phyloP scores from a whole-genome alignment of 768 basidiomycete species.

The Phanerodontia chrysosporium region DNA sequence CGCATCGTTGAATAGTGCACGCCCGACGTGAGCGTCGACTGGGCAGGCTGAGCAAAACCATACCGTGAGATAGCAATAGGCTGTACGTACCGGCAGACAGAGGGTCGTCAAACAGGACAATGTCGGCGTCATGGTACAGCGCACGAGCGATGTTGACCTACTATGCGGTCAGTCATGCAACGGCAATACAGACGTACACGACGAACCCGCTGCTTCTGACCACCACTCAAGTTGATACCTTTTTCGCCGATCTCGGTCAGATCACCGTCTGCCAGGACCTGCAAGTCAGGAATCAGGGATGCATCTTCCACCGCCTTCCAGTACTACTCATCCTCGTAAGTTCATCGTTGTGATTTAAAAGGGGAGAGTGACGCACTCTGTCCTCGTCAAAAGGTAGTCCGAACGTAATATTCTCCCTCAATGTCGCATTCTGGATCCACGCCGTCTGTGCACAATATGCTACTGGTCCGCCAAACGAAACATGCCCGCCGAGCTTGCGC shows the following conservation, averaged over 20 bases:
- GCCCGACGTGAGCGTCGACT: conserved; percentile 77
- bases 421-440: conserved; percentile 70
- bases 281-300: conserved; percentile 58
- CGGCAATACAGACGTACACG: not conserved
- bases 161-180: not conserved
- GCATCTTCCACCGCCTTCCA: conserved; percentile 59
- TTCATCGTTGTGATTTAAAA: not conserved
- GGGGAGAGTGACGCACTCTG: conserved; percentile 14
- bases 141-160: conserved; percentile 69
- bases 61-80: not conserved
- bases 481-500: conserved; percentile 46
- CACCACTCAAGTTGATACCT: conserved; percentile 63
- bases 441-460: conserved; percentile 72
- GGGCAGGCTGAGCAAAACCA: not conserved
- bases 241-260: conserved; percentile 76
- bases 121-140: conserved; percentile 59
- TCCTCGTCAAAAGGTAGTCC: conserved; percentile 61
- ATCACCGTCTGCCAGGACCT: conserved; percentile 66
- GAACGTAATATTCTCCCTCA: conserved; percentile 68
- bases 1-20: conserved; percentile 62
- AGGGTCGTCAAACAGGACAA: conserved; percentile 61
- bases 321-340: conserved; percentile 32
- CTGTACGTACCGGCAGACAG: conserved; percentile 50
- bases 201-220: conserved; percentile 54
- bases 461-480: conserved; percentile 58